Evolutionary conservation across 495 filamentous ascomycete species (phyloP).

Genomic region (Penicillium paxilli): DNA sequence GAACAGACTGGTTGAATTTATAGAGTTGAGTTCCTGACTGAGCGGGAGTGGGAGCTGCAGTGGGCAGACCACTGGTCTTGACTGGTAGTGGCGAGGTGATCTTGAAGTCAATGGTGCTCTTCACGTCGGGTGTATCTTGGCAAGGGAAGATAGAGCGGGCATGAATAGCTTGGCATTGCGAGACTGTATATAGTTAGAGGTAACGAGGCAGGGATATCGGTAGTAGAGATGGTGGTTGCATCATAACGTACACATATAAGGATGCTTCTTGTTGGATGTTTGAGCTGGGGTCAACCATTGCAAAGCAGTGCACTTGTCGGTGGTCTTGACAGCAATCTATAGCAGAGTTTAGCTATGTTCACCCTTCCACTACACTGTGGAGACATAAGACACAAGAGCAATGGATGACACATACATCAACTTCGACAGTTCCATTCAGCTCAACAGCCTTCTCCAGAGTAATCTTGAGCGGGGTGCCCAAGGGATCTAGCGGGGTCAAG

Average conservation of each 20-base stretch:
- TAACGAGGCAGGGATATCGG: not conserved
- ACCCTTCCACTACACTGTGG: no score
- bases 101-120: conserved; percentile 84
- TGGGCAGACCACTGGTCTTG: conserved; percentile 79
- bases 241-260: conserved; percentile 77
- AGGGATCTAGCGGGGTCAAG: conserved; percentile 66
- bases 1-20: conserved; percentile 82
- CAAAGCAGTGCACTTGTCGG: conserved; percentile 82
- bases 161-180: conserved; percentile 96
- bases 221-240: not conserved
- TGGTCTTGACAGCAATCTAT: conserved; percentile 65
- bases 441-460: conserved; percentile 60
- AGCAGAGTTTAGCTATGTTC: not conserved
- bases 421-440: conserved; percentile 60
- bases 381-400: no score
- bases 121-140: conserved; percentile 95
- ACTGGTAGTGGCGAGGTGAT: conserved; percentile 86
- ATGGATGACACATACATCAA: conserved; percentile 53
- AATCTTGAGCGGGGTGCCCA: conserved; percentile 78
- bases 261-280: conserved; percentile 88
- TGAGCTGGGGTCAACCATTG: conserved; percentile 92
- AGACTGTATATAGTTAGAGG: conserved; percentile 49
- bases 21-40: conserved; percentile 57
- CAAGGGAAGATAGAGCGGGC: conserved; percentile 91
- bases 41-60: conserved; percentile 39